Percentiles rank a stretch among this genome's conserved stretches.
phyloP scores from a whole-genome alignment of 2,329 filamentous ascomycete species.

The Penicillium sp. region DNA sequence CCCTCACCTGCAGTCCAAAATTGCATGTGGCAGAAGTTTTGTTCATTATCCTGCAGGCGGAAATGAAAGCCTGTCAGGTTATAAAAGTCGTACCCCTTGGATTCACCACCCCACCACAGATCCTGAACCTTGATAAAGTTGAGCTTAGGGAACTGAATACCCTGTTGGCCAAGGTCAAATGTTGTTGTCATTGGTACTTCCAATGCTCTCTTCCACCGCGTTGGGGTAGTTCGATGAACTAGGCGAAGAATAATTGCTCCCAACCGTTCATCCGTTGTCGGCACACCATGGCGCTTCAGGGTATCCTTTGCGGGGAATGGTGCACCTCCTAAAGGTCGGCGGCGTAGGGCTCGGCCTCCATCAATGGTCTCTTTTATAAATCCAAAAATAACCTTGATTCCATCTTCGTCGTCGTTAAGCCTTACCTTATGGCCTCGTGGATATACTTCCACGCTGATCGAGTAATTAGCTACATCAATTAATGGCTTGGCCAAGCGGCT shows the following conservation, averaged over 20 bases:
- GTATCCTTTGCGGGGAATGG: not conserved
- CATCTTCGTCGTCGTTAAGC: not conserved
- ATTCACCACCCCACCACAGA: constrained; percentile 6
- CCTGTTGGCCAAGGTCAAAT: not conserved
- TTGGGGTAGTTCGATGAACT: not conserved
- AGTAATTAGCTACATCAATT: not conserved
- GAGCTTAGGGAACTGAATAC: not conserved
- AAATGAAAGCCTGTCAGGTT: constrained; percentile 4
- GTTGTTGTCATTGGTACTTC: not conserved
- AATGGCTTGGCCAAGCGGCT: not conserved
- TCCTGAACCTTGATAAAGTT: not conserved
- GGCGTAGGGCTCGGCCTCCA: not conserved
- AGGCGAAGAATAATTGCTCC: not conserved
- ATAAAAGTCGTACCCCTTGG: not conserved
- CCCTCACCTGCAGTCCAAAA: constrained; percentile 3
- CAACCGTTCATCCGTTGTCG: not conserved
- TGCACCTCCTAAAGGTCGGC: not conserved
- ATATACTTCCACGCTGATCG: not conserved
- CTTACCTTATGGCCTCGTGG: not conserved
- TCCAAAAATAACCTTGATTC: not conserved
- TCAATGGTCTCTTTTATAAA: not conserved
- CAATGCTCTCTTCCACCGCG: not conserved
- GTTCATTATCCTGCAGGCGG: not conserved
- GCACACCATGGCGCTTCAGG: not conserved
- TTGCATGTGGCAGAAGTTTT: not conserved